phyloP scores from a whole-genome alignment of 257 asterid species.

The Rubia yunnanensis region DNA sequence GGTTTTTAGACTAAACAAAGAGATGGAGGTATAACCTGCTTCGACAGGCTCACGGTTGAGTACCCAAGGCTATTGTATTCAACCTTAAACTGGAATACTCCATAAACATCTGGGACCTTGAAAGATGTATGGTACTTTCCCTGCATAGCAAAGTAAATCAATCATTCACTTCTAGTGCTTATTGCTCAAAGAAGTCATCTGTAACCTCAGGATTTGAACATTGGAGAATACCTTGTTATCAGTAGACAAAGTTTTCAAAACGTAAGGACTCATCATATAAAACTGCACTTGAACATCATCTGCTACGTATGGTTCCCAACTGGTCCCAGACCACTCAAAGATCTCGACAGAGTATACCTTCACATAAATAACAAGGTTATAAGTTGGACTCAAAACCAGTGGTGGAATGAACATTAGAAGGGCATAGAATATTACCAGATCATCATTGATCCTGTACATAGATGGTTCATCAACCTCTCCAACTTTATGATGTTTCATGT shows the following conservation, averaged over 20 bases:
- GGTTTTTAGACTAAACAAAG: slow-evolving; percentile 1
- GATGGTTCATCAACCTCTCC: slow-evolving; percentile 69
- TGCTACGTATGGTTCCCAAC: slow-evolving; percentile 76
- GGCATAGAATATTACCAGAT: slow-evolving; percentile 45
- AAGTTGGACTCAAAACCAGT: slow-evolving; percentile 9
- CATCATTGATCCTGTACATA: slow-evolving; percentile 73
- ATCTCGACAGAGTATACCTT: slow-evolving; percentile 72
- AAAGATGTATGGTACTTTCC: slow-evolving; percentile 62
- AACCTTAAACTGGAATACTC: slow-evolving; percentile 86
- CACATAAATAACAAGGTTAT: slow-evolving; percentile 5
- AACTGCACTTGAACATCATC: slow-evolving; percentile 81
- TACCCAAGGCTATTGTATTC: slow-evolving; percentile 76
- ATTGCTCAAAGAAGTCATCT: neutral
- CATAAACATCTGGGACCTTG: slow-evolving; percentile 89
- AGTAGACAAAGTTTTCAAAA: slow-evolving; percentile 75
- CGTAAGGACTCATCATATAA: slow-evolving; percentile 91
- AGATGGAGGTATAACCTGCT: slow-evolving; percentile 43
- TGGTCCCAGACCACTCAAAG: slow-evolving; percentile 68
- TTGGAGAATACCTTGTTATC: slow-evolving; percentile 46
- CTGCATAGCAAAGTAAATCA: slow-evolving; percentile 26
- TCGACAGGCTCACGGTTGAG: slow-evolving; percentile 54
- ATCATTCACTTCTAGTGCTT: neutral
- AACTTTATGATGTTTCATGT: slow-evolving; percentile 64
- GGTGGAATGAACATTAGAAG: neutral
- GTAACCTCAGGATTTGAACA: neutral